Evolutionary conservation across 2,329 filamentous ascomycete species (phyloP).

Genomic region (Pyrenochaeta sp.): DNA sequence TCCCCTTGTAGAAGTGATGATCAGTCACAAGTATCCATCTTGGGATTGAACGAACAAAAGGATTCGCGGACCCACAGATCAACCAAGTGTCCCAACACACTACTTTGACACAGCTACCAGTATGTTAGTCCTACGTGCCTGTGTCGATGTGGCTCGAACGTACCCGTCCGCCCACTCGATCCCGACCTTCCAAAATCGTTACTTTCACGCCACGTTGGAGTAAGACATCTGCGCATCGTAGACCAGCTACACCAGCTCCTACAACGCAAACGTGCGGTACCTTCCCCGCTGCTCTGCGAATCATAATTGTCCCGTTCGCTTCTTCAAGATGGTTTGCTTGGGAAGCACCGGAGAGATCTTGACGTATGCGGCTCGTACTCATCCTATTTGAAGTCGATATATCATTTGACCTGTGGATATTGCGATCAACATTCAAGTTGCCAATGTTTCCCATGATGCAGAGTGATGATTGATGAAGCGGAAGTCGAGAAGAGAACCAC

Average conservation of each 20-base stretch:
- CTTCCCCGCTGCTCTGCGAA: slow-evolving; percentile 43
- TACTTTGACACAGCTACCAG: slow-evolving; percentile 58
- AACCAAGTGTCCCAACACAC: slow-evolving; percentile 59
- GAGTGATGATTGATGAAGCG: not conserved
- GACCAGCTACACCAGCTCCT: slow-evolving; percentile 73
- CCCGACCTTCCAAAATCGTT: slow-evolving; percentile 73
- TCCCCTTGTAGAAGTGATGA: slow-evolving; percentile 55
- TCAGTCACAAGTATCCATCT: not conserved
- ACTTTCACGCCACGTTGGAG: slow-evolving; percentile 71
- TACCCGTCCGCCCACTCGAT: slow-evolving; percentile 73
- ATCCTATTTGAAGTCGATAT: slow-evolving; percentile 21
- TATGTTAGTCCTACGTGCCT: slow-evolving; percentile 2
- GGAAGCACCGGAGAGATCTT: slow-evolving; percentile 43
- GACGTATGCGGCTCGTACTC: slow-evolving; percentile 42
- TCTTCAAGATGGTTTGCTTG: slow-evolving; percentile 30
- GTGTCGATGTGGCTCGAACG: slow-evolving; percentile 14
- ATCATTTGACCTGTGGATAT: slow-evolving; percentile 37
- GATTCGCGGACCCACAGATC: slow-evolving; percentile 61
- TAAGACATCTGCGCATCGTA: slow-evolving; percentile 75
- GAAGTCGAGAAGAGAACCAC: not conserved
- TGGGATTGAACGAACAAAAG: not conserved
- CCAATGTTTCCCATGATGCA: slow-evolving; percentile 30
- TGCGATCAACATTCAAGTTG: slow-evolving; percentile 37
- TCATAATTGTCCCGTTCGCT: slow-evolving; percentile 33
- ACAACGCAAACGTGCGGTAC: slow-evolving; percentile 70